Conservation (phyloP, 1,284 basidiomycete species). For the Porphyrellus sp. region DNA sequence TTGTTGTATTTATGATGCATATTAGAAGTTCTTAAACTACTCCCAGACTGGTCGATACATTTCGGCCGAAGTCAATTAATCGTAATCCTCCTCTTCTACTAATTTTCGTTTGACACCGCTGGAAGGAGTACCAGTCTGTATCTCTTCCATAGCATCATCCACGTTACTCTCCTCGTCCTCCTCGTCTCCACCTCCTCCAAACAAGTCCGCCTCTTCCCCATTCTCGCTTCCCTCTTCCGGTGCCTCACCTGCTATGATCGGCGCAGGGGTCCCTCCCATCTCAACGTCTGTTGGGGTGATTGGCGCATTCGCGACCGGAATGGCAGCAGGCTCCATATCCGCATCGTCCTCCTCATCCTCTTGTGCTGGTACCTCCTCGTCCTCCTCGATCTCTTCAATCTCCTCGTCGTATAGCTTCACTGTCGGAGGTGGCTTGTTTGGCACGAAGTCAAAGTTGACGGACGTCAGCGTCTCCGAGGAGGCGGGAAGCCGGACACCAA, state of each 20-base stretch:
- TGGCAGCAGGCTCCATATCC: conserved; percentile 57
- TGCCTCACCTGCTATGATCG: conserved; percentile 39
- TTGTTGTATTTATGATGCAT: conserved; percentile 29
- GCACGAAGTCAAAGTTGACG: conserved; percentile 91
- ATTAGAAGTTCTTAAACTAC: conserved; percentile 24
- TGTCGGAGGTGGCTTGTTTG: conserved; percentile 77
- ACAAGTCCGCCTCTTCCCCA: conserved; percentile 59
- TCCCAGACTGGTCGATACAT: conserved; percentile 3
- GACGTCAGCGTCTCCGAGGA: conserved; percentile 80
- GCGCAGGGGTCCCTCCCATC: conserved; percentile 47
- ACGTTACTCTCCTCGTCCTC: conserved; percentile 62
- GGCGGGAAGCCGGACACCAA: conserved; percentile 88
- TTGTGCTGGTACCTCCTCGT: conserved; percentile 33
- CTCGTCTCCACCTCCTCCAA: conserved; percentile 63
- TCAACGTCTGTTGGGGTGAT: conserved; percentile 63
- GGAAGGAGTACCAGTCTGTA: conserved; percentile 49
- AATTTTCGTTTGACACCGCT: conserved; percentile 74
- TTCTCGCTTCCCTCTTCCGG: conserved; percentile 64
- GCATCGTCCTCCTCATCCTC: conserved; percentile 55
- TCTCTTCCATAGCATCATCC: conserved; percentile 69
- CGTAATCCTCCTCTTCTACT: conserved; percentile 83
- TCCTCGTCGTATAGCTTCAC: conserved; percentile 76
- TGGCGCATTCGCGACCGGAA: conserved; percentile 35
- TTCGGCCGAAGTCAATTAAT: conserved; percentile 38
- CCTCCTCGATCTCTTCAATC: conserved; percentile 68